Evolutionary conservation across 1,139 yeast genomes (phyloP), one percentile per base, ranked within the genome.

Genomic region (Taiozyma sp.): DNA sequence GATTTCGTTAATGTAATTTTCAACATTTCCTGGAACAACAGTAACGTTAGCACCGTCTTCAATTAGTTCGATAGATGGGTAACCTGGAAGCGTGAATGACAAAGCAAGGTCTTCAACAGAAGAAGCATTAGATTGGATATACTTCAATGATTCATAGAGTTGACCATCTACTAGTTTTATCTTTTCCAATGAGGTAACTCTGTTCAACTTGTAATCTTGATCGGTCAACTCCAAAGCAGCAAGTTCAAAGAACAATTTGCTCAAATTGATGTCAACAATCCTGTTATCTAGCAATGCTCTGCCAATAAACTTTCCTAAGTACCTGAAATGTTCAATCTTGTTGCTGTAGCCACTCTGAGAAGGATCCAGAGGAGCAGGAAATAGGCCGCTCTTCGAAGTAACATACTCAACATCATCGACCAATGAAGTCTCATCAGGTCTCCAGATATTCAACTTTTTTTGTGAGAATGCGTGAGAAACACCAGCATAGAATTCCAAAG

Each of bases 241-340:
- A 23, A 84, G 54, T 54, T 75, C 74, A 66, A 93, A 86, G 63
- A 93, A 90, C 5, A 82, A 67, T 0, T 83, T 79, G 64, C 84
- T 90, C 68, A 93, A 84, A 50, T 83, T 76, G 66, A 93, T 84
- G 65, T 93, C 98, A 51, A 93, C 78, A 49, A 92, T 83, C 57
- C 98, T 75, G 16, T 91, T 85, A 68, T 93, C 99, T 49, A 93
- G 69, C 65, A 92, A 72, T 0, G 97, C 87, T 54, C 98, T 75
- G 0, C 97, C 97, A 51, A 92, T 75, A 63, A 93, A 90, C 51
- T 81, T 84, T 2, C 99, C 99, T 54, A 93, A 69, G 22, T 82
- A 76, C 22, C 76, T 74, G 67, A 88, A 93, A 45, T 84, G 69
- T 44, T 76, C 75, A 22, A 86, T 54, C 0, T 76, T 70, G 53